Base-by-base conservation (phyloP, 1,284 basidiomycete species). In the Xerocomus amazonicus region DNA sequence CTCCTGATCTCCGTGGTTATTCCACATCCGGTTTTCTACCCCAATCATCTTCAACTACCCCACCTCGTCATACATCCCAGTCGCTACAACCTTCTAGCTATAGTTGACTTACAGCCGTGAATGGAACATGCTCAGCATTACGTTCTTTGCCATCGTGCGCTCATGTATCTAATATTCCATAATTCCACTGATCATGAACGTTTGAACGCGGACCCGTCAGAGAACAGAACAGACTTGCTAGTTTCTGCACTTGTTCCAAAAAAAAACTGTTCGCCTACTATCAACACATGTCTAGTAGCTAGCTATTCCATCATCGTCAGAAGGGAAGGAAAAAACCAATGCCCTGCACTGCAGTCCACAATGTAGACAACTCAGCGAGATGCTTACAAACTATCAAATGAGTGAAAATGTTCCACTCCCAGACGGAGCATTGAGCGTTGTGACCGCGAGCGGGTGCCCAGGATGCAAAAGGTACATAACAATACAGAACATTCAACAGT, bases 401-500 rank as follows among this genome's bases (percentile, higher is more conserved):
- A 53, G 47, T 33, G 47, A 57, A 49, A 47, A 43, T 33, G 27
- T 52, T 52, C 43, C 50, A 59, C 53, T 53, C 56, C 57, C 48
- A 52, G 48, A 55, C 43, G 40, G 50, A 57, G 58, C 48, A 47
- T 58, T 39, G 33, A 51, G 35, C 41, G 46, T 56, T 50, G 34
- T 47, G 47, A 54, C 45, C 45, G 6, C 45, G 47, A 44, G 52
- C 36, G 33, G 41, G 38, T 28, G 7, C 28, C 26, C 19, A 16
- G 9, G 31, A 51, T 41, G 36, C 31, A 10, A 54, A 44, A 48
- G 43, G 60, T 63, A 69, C 52, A 59, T 65, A 66, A 61, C 47
- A 68, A 66, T 70, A 70, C 66, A 68, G 56, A 68, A 57, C 38
- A 51, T 50, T 64, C 35, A 44, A 59, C 34, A 54, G 47, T 60